Conservation (phyloP, 495 filamentous ascomycete species). For the Cercophora newfieldiana region DNA sequence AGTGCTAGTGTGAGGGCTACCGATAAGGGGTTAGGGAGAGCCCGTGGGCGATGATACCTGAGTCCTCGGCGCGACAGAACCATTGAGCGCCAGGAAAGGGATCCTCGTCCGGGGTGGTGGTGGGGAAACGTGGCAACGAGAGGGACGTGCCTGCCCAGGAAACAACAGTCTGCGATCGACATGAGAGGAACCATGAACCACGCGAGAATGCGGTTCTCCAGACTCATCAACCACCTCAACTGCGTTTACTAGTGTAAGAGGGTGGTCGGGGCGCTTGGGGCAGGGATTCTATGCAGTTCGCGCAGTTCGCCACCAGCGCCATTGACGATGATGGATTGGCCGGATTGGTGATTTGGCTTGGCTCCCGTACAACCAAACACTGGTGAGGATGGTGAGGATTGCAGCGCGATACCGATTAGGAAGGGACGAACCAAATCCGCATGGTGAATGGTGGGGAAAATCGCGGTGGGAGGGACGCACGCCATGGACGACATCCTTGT, state of each 20-base stretch:
- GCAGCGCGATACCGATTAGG: background rate
- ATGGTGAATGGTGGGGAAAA: background rate
- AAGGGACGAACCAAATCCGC: background rate
- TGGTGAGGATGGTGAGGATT: background rate
- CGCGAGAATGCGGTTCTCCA: background rate
- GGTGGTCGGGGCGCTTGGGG: background rate
- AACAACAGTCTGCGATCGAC: background rate
- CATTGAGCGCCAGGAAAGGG: background rate
- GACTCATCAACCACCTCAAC: too few relatives aligned
- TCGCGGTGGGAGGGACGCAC: background rate
- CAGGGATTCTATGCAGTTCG: background rate
- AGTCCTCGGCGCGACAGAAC: background rate
- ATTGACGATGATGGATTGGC: background rate
- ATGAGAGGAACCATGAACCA: background rate
- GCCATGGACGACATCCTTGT: background rate
- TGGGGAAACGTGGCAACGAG: background rate
- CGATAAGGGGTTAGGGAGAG: background rate
- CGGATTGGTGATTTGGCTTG: background rate
- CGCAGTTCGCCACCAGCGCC: background rate
- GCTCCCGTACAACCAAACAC: background rate
- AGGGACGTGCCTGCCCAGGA: background rate
- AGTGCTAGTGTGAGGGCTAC: background rate
- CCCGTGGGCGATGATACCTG: background rate
- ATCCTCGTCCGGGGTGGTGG: background rate
- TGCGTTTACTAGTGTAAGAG: background rate